A percentile compares a stretch with the other conserved stretches of the same genome.
Conservation (phyloP, 768 basidiomycete species). For the Leccinum imitatum region DNA sequence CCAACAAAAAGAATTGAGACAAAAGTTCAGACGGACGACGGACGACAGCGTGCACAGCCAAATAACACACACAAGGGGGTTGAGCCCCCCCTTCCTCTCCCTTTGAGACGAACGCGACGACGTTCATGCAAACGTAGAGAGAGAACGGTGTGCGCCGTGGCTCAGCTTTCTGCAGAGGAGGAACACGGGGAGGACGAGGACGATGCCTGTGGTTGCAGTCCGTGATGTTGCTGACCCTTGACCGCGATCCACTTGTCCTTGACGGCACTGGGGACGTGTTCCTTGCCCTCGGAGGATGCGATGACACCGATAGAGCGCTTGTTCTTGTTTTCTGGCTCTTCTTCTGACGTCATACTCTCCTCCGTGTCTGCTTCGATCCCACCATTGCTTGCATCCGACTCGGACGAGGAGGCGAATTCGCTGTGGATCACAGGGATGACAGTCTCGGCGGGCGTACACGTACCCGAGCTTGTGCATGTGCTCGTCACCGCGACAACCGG, state of each 20-base stretch:
- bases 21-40: slow-evolving; percentile 13
- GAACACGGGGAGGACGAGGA: slow-evolving; percentile 1
- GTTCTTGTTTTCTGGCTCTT: slow-evolving; percentile 47
- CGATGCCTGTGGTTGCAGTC: slow-evolving; percentile 8
- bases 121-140: not conserved
- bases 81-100: not conserved
- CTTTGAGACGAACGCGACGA: not conserved
- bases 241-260: slow-evolving; percentile 81
- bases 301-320: slow-evolving; percentile 11
- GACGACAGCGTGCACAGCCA: not conserved
- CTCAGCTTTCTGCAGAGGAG: slow-evolving; percentile 14
- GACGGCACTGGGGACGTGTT: slow-evolving; percentile 23
- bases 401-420: slow-evolving; percentile 50
- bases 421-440: slow-evolving; percentile 22
- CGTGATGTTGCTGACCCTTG: slow-evolving; percentile 43
- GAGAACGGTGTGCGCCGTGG: not conserved
- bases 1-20: slow-evolving; percentile 6
- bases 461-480: slow-evolving; percentile 7
- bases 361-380: slow-evolving; percentile 72
- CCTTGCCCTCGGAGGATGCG: slow-evolving; percentile 18
- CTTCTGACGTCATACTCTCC: slow-evolving; percentile 75
- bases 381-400: slow-evolving; percentile 58
- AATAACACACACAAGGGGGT: not conserved
- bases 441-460: slow-evolving; percentile 13
- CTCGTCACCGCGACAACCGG: slow-evolving; percentile 7